Conservation (phyloP, 305 asterid genomes). For the Fraxinus ornus region DNA sequence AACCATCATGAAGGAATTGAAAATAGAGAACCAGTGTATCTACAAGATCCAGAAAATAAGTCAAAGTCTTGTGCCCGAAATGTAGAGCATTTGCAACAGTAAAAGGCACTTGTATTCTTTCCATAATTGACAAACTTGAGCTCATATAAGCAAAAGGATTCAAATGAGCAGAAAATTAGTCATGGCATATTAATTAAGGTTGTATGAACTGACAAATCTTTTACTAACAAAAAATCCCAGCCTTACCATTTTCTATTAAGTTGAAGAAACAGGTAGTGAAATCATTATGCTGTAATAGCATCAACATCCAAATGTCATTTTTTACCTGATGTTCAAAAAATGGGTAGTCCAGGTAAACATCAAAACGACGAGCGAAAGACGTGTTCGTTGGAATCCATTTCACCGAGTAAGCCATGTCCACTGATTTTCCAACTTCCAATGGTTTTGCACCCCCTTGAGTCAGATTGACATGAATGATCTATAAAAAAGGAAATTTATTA, state of each 20-base stretch:
- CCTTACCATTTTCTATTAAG: neutral
- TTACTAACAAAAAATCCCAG: neutral
- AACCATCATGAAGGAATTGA: neutral
- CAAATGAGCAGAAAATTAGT: slow-evolving; percentile 14
- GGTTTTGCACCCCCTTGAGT: slow-evolving; percentile 21
- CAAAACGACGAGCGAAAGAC: slow-evolving; percentile 50
- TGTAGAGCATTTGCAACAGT: slow-evolving; percentile 13
- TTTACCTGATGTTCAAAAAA: slow-evolving; percentile 76
- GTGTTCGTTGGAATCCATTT: slow-evolving; percentile 50
- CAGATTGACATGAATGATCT: too few relatives aligned
- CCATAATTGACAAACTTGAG: neutral
- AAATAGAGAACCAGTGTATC: slow-evolving; percentile 44
- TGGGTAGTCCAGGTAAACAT: slow-evolving; percentile 31
- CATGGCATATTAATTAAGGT: neutral
- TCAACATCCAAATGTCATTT: slow-evolving; percentile 4
- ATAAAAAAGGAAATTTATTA: too few relatives aligned
- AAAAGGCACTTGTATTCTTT: slow-evolving; percentile 21
- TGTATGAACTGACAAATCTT: slow-evolving; percentile 10
- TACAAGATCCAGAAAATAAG: slow-evolving; percentile 25
- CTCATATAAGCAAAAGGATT: slow-evolving; percentile 3
- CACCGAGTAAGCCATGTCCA: slow-evolving; percentile 60
- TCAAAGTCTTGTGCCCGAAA: neutral
- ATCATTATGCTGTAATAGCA: neutral
- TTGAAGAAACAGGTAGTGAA: slow-evolving; percentile 14
- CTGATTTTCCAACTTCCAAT: slow-evolving; percentile 46